A percentile compares a stretch with the other conserved stretches of the same genome.
These are phyloP conservation scores for Dendrocalamus latiflorus DNA, from an alignment of 202 grass and related monocot genomes.

Conservation along the genomic window DNA sequence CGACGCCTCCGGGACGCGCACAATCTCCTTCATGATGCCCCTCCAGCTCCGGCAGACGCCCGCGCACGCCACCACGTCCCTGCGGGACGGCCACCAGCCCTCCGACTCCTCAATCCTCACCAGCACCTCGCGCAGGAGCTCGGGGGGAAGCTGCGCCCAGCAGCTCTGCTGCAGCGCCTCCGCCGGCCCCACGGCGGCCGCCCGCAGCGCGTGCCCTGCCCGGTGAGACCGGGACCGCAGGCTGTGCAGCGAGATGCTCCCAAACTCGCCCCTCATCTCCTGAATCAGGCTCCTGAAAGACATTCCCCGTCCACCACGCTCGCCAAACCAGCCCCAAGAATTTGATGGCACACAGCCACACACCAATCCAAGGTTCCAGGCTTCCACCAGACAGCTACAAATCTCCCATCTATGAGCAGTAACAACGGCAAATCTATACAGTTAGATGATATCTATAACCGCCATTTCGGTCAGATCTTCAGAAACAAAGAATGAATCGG, in stretches of 20 bases:
- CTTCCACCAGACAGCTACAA: background rate
- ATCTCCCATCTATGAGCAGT: conserved; percentile 11
- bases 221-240: conserved; percentile 64
- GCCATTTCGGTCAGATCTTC: background rate
- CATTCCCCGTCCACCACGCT: conserved; percentile 26
- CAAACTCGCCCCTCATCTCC: conserved; percentile 89
- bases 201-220: background rate
- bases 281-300: conserved; percentile 82
- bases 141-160: conserved; percentile 77
- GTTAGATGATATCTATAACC: background rate
- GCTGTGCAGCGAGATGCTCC: conserved; percentile 66
- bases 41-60: conserved; percentile 84
- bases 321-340: conserved; percentile 2
- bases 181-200: conserved; percentile 1
- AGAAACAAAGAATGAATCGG: background rate
- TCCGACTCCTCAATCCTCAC: conserved; percentile 54
- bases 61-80: conserved; percentile 66
- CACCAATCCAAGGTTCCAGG: background rate
- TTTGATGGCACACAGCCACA: background rate
- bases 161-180: conserved; percentile 64
- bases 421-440: background rate
- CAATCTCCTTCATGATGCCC: conserved; percentile 83
- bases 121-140: conserved; percentile 83
- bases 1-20: conserved; percentile 65
- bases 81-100: conserved; percentile 52